These are phyloP conservation scores for Fonsecaea erecta DNA, from an alignment of 2,329 filamentous ascomycete genomes.

Conservation along the genomic window DNA sequence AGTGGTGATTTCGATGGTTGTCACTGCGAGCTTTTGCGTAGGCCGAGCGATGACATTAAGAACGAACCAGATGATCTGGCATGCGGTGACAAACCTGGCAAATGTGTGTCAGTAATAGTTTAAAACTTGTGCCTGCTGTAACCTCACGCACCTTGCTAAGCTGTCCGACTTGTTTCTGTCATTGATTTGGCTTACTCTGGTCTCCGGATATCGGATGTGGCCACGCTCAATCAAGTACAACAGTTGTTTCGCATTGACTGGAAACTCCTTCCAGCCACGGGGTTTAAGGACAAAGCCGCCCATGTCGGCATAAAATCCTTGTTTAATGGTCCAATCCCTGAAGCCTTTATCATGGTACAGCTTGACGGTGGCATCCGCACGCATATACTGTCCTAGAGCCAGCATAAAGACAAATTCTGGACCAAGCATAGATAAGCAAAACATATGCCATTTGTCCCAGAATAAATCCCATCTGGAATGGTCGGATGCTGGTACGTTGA, in stretches of 20 bases:
- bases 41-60: not conserved
- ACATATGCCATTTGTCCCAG: not conserved
- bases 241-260: not conserved
- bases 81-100: not conserved
- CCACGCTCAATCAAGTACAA: not conserved
- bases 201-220: not conserved
- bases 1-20: not conserved
- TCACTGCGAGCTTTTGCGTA: not conserved
- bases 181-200: not conserved
- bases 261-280: not conserved
- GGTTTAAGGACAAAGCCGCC: not conserved
- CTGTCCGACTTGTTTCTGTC: slow-evolving; percentile 4
- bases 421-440: not conserved
- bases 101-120: too few species aligned
- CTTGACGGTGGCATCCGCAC: not conserved
- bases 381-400: not conserved
- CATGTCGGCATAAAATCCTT: not conserved
- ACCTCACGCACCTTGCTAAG: not conserved
- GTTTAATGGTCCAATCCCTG: not conserved
- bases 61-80: not conserved
- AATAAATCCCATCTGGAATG: slow-evolving; percentile 1
- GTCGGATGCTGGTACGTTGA: not conserved
- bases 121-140: too few species aligned
- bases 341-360: not conserved
- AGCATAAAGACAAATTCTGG: not conserved